Evolutionary conservation across 805 yeast genomes (phyloP).

Genomic region (Suhomyces canberraensis): DNA sequence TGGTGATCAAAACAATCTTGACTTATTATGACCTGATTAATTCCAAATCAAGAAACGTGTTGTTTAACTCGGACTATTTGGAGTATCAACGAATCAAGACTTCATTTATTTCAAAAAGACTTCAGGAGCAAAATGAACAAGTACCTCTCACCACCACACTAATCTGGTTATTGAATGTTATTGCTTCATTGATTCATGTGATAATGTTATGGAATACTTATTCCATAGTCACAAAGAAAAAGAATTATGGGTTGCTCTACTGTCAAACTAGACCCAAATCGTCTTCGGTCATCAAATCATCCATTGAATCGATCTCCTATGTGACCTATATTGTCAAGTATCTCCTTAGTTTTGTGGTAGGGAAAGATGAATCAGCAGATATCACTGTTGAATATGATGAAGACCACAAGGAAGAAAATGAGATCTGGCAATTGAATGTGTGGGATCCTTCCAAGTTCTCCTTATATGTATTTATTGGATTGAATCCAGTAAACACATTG

Average conservation of each 20-base stretch:
- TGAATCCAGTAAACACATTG: conserved; percentile 56
- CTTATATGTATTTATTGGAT: conserved; percentile 47
- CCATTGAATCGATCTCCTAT: conserved; percentile 7
- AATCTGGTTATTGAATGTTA: conserved; percentile 16
- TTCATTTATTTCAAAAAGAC: conserved; percentile 5
- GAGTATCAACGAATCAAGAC: conserved; percentile 30
- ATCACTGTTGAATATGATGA: conserved; percentile 16
- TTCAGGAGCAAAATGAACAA: conserved; percentile 3
- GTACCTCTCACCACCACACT: conserved; percentile 11
- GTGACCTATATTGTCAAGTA: conserved; percentile 4
- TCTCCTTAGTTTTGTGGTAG: conserved; percentile 1
- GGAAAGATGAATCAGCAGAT: conserved; percentile 10
- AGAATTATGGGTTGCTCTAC: conserved; percentile 32
- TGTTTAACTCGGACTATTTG: conserved; percentile 34
- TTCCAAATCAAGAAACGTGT: conserved; percentile 25
- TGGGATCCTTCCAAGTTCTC: conserved; percentile 69
- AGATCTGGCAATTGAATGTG: conserved; percentile 54
- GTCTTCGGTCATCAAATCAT: conserved; percentile 17
- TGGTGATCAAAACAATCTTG: conserved; percentile 20
- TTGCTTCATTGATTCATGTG: conserved; percentile 7
- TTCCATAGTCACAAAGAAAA: conserved; percentile 16
- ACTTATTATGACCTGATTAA: conserved; percentile 24
- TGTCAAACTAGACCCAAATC: conserved; percentile 24
- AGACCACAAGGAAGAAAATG: conserved; percentile 9
- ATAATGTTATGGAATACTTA: conserved; percentile 9